Conservation (phyloP, 2,329 filamentous ascomycete species). For the Boeremia exigua region DNA sequence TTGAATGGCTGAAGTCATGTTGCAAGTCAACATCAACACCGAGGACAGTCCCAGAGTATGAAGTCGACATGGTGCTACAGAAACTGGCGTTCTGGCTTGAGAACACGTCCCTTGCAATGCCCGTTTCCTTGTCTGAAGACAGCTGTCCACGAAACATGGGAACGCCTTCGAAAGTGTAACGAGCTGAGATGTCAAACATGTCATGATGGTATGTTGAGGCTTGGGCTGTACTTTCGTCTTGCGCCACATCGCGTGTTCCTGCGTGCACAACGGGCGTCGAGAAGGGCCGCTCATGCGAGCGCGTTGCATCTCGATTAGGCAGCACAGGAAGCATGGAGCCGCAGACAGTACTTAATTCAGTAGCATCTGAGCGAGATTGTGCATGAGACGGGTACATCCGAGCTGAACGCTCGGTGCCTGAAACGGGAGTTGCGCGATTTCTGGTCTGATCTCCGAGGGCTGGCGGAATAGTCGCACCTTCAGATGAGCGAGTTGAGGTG, state of each 20-base stretch:
- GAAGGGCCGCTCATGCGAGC: conserved; percentile 20
- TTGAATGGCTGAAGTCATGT: conserved; percentile 21
- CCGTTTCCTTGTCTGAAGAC: conserved; percentile 26
- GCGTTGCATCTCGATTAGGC: conserved; percentile 20
- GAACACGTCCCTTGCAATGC: conserved; percentile 19
- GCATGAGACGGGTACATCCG: conserved; percentile 3
- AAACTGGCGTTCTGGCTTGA: conserved; percentile 40
- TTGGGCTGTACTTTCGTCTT: conserved; percentile 18
- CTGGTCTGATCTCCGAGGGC: conserved; percentile 16
- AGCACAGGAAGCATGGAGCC: conserved; percentile 17
- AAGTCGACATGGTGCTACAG: conserved; percentile 43
- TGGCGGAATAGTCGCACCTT: conserved; percentile 1
- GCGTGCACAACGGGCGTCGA: conserved; percentile 25
- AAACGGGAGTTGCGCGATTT: conserved; percentile 18
- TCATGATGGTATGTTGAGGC: conserved; percentile 21
- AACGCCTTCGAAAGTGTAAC: conserved; percentile 32
- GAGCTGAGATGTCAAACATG: conserved; percentile 29
- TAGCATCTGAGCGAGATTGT: conserved; percentile 1
- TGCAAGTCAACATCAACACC: conserved; percentile 46
- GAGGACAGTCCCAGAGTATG: conserved; percentile 43
- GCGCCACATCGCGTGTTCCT: conserved; percentile 30
- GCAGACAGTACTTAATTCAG: conserved; percentile 6
- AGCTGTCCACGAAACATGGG: conserved; percentile 26
- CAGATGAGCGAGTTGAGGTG: conserved; percentile 1
- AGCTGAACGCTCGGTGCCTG: conserved; percentile 13